phyloP scores from a whole-genome alignment of 192 early-diverging fungal species.

The Entomortierella chlamydospora region DNA sequence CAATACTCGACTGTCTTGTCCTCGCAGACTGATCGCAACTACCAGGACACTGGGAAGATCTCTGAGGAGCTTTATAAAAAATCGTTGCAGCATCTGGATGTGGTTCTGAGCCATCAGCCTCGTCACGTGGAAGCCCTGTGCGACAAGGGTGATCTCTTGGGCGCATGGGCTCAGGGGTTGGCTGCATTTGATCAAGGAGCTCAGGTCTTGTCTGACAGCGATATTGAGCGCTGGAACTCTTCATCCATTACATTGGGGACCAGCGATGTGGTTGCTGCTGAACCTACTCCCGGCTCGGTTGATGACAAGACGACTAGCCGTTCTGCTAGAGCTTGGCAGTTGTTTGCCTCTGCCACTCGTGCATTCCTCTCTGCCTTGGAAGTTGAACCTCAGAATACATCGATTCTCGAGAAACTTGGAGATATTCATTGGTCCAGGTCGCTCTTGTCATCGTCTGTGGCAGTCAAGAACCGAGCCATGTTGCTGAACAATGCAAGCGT shows the following conservation, averaged over 20 bases:
- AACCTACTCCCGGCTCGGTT: constrained; percentile 4
- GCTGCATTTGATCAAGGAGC: constrained; percentile 38
- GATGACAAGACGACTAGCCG: constrained; percentile 20
- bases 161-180: constrained; percentile 58
- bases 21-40: constrained; percentile 60
- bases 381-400: constrained; percentile 60
- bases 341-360: constrained; percentile 57
- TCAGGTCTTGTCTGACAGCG: constrained; percentile 10
- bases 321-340: constrained; percentile 53
- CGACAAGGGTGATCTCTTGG: constrained; percentile 65
- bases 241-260: constrained; percentile 33
- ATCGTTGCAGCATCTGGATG: constrained; percentile 56
- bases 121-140: constrained; percentile 66
- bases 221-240: constrained; percentile 32
- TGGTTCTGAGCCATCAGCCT: constrained; percentile 50
- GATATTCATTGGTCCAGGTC: constrained; percentile 61
- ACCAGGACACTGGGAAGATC: constrained; percentile 52
- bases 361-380: constrained; percentile 58
- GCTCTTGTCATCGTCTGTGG: constrained; percentile 47
- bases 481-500: constrained; percentile 64
- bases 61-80: constrained; percentile 50
- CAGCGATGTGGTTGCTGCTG: constrained; percentile 34
- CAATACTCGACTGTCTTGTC: constrained; percentile 59
- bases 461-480: constrained; percentile 57
- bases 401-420: constrained; percentile 64